Base-by-base conservation (phyloP, 345 rosid genomes). In the Laguncularia racemosa region DNA sequence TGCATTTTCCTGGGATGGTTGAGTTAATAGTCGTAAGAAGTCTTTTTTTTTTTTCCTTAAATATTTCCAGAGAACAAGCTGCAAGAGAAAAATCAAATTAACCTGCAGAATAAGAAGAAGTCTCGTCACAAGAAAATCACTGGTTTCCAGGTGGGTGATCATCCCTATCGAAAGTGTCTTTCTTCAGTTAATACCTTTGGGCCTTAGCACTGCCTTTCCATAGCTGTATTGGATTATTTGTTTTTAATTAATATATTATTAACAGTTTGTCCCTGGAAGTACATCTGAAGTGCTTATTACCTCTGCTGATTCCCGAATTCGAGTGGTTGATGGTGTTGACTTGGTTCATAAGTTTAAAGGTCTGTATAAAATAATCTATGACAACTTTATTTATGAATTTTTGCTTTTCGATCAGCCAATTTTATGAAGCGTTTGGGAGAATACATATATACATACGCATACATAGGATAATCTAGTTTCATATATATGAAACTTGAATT, bases 261-360 rank as follows among this genome's bases (percentile, higher is more conserved):
- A 66, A 63, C 81, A 93, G 99, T 93, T 89, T 86, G 86, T 83
- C 6, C 86, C 81, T 17, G 95, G 96, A 69, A 93, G 97, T 66
- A 89, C 92, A 66, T 80, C 95, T 49, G 95, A 93, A 79, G 92
- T 93, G 61, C 86, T 93, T n/a, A 68, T 89, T 70, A 89, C 97
- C 19, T 89, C 96, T 21, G 88, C 99, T 12, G 99, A 93, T 81
- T 93, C 97, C 47, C 81, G 97, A 72, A 60, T 87, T 62, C 95
- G 97, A 53, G 89, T 87, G 69, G 75, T 93, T 62, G 84, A 89
- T 64, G 88, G 88, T 43, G 67, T 73, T 60, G 95, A 93, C 71
- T 73, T 93, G 57, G 83, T 87, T 43, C 88, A 87, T 78, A 93
- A 89, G 73, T 80, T 87, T 64, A 93, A 87, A 83, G 99, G 99